Conservation (phyloP, 1,284 basidiomycete species). For the Lignosus rhinocerotis region DNA sequence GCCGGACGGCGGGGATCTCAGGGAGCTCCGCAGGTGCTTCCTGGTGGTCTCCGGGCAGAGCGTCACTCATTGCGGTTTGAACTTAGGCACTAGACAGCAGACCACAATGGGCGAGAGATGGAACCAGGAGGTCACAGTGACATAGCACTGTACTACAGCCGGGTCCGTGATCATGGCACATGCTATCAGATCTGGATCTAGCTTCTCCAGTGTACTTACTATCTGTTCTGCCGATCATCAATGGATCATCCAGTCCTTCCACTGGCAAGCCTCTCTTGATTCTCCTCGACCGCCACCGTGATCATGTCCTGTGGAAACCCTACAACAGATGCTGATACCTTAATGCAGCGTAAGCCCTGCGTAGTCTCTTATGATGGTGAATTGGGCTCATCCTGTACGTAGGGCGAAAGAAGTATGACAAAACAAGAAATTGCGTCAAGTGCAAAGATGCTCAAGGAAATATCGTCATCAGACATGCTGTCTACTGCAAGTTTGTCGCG, state of each 20-base stretch:
- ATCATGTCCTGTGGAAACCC: constrained; percentile 57
- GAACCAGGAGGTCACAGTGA: too few species aligned
- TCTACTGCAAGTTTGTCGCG: constrained; percentile 75
- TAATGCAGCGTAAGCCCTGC: constrained; percentile 60
- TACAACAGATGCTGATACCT: constrained; percentile 50
- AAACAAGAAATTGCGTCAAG: constrained; percentile 63
- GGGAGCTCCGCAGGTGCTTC: constrained; percentile 9
- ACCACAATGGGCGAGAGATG: too few species aligned
- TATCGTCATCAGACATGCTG: constrained; percentile 73
- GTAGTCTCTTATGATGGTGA: background rate
- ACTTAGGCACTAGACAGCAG: too few species aligned
- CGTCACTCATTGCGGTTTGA: background rate
- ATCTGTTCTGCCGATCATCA: background rate
- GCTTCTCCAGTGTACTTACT: too few species aligned
- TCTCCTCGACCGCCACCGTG: too few species aligned
- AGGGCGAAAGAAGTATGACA: constrained; percentile 68
- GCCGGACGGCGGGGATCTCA: constrained; percentile 6
- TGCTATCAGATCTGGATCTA: too few species aligned
- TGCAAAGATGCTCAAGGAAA: constrained; percentile 68
- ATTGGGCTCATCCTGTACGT: background rate
- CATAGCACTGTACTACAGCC: too few species aligned
- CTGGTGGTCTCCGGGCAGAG: background rate
- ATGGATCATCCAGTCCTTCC: background rate
- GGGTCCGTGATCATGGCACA: too few species aligned
- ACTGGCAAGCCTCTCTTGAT: background rate